Evolutionary conservation across 2,329 filamentous ascomycete species (phyloP).

Genomic region (Anthostomella pinea): DNA sequence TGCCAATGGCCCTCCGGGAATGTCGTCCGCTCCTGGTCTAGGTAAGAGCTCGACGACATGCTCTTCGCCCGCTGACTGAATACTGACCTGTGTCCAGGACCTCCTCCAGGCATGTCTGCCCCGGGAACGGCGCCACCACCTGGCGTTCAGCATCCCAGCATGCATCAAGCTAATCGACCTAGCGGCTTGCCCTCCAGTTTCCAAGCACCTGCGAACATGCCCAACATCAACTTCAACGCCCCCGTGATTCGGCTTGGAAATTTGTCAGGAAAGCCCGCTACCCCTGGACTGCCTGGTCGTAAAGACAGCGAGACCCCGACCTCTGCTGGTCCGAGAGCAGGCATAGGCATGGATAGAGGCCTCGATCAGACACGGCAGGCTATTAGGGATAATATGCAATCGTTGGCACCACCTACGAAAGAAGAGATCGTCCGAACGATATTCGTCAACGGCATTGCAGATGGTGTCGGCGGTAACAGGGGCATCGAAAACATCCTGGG

Average conservation of each 20-base stretch:
- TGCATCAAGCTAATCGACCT: slow-evolving; percentile 74
- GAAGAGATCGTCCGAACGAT: slow-evolving; percentile 92
- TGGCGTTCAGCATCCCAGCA: slow-evolving; percentile 72
- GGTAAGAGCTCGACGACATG: slow-evolving; percentile 51
- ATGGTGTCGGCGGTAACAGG: slow-evolving; percentile 72
- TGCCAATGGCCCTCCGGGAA: slow-evolving; percentile 57
- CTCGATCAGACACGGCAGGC: slow-evolving; percentile 66
- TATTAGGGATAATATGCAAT: slow-evolving; percentile 65
- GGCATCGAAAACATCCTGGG: slow-evolving; percentile 75
- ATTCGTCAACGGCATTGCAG: slow-evolving; percentile 83
- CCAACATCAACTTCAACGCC: slow-evolving; percentile 97
- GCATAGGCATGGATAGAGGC: slow-evolving; percentile 61
- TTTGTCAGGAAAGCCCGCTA: slow-evolving; percentile 60
- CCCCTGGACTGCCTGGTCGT: slow-evolving; percentile 39
- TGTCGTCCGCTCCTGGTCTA: slow-evolving; percentile 78
- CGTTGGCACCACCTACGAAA: slow-evolving; percentile 75
- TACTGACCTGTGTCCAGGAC: slow-evolving; percentile 46
- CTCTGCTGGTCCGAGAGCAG: slow-evolving; percentile 41
- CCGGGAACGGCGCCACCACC: slow-evolving; percentile 78
- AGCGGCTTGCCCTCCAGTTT: slow-evolving; percentile 79
- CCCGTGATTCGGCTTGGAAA: slow-evolving; percentile 93
- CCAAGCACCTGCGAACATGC: slow-evolving; percentile 85
- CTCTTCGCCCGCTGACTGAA: slow-evolving; percentile 11
- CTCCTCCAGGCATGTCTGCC: slow-evolving; percentile 77
- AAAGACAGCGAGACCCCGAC: slow-evolving; percentile 43